Conservation (phyloP, 495 filamentous ascomycete species). For the Aspergillus olivimuriae region DNA sequence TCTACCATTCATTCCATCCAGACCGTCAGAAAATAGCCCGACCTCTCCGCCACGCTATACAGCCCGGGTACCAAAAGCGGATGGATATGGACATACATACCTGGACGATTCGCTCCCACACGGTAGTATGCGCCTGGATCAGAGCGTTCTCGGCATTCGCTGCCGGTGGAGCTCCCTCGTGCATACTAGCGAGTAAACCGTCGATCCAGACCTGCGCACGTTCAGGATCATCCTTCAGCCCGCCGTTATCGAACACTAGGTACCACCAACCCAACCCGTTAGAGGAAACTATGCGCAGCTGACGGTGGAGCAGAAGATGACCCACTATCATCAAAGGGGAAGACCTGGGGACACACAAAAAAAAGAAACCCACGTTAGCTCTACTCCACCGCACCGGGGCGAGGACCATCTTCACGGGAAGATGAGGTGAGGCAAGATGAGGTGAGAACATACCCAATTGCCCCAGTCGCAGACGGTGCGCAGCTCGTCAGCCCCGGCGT, state of each 20-base stretch:
- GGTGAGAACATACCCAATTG: slow-evolving; percentile 25
- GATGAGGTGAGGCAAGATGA: background rate
- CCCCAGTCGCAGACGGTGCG: slow-evolving; percentile 26
- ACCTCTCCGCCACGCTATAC: too few species aligned
- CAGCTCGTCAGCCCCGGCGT: slow-evolving; percentile 15
- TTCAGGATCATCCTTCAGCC: slow-evolving; percentile 16
- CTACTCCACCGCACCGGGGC: too few species aligned
- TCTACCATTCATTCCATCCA: too few species aligned
- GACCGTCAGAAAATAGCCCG: too few species aligned
- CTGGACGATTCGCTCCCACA: slow-evolving; percentile 15
- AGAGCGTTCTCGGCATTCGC: slow-evolving; percentile 6
- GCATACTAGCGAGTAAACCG: slow-evolving; percentile 18
- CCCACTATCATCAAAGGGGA: slow-evolving; percentile 23
- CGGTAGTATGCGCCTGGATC: slow-evolving; percentile 13
- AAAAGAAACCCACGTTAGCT: background rate
- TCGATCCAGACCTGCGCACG: slow-evolving; percentile 16
- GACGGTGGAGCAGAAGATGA: too few species aligned
- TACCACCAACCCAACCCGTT: too few species aligned
- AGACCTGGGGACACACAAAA: slow-evolving; percentile 16
- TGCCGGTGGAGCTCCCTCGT: background rate
- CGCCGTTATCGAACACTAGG: slow-evolving; percentile 29
- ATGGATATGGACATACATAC: background rate
- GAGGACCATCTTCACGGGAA: too few species aligned
- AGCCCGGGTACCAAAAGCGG: background rate
- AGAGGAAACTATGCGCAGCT: too few species aligned